A percentile compares a stretch with the other conserved stretches of the same genome.
Evolutionary conservation across 2,329 filamentous ascomycete species (phyloP).

Genomic region (Ophiostoma angusticollis): DNA sequence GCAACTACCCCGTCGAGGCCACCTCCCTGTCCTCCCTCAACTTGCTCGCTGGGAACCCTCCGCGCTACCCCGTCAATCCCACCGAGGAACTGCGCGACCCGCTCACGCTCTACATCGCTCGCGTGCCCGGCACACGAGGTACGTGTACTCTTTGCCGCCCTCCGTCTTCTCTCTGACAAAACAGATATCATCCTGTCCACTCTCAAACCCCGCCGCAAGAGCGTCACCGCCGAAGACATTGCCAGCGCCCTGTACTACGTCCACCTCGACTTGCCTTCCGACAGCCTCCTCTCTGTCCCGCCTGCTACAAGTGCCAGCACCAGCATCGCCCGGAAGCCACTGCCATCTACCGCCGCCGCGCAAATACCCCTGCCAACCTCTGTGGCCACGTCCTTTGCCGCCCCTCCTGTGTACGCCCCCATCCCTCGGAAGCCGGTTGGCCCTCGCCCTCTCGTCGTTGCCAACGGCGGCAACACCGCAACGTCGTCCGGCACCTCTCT

Average conservation of each 20-base stretch:
- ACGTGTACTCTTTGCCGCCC: conserved; percentile 16
- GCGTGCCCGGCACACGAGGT: conserved; percentile 87
- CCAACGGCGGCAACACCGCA: neutral
- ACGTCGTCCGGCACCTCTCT: no score
- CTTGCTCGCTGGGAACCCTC: conserved; percentile 71
- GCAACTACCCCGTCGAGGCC: conserved; percentile 50
- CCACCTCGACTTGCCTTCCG: conserved; percentile 57
- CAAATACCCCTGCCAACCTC: neutral
- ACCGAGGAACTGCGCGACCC: conserved; percentile 55
- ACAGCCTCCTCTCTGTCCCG: conserved; percentile 28
- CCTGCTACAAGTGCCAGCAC: conserved; percentile 11
- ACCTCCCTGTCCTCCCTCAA: conserved; percentile 71
- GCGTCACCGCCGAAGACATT: conserved; percentile 78
- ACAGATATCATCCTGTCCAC: conserved; percentile 92
- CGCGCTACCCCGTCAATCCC: conserved; percentile 69
- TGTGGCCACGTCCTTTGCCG: neutral
- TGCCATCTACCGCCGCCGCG: conserved; percentile 24
- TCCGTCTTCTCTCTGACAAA: no score
- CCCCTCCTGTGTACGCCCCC: no score
- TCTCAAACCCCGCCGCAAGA: conserved; percentile 76
- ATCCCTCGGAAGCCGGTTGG: conserved; percentile 8
- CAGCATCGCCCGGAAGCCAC: conserved; percentile 38
- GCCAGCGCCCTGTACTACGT: conserved; percentile 82
- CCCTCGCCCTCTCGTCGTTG: neutral
- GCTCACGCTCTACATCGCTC: conserved; percentile 77